phyloP scores from a whole-genome alignment of 2,329 filamentous ascomycete genomes.

The Tolypocladium nubicola region DNA sequence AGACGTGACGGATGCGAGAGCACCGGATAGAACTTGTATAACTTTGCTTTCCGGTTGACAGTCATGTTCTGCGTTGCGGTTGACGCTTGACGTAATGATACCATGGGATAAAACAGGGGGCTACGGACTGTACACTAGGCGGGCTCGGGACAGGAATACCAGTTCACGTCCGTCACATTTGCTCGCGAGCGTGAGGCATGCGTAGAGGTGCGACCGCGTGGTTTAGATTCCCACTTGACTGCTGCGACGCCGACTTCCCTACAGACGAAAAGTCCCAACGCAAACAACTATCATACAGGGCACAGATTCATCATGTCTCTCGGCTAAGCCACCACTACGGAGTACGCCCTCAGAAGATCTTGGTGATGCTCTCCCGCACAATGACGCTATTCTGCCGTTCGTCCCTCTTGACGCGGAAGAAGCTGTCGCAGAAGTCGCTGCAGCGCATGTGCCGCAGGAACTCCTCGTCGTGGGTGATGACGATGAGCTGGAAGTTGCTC shows the following conservation, averaged over 20 bases:
- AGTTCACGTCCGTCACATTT: not conserved
- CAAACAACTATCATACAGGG: not conserved
- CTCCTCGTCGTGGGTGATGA: slow-evolving; percentile 98
- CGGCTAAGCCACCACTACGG: too few species aligned
- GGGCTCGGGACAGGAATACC: not conserved
- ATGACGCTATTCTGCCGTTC: slow-evolving; percentile 83
- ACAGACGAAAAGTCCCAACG: not conserved
- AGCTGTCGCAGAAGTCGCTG: slow-evolving; percentile 84
- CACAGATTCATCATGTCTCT: not conserved
- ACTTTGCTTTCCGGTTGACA: not conserved
- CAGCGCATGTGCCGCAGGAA: slow-evolving; percentile 91
- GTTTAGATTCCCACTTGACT: not conserved
- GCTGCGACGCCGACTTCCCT: not conserved
- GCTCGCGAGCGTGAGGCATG: not conserved
- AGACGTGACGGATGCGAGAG: not conserved
- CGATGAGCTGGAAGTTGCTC: slow-evolving; percentile 93
- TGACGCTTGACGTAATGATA: not conserved
- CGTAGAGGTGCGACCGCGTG: not conserved
- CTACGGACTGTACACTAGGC: not conserved
- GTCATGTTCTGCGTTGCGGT: not conserved
- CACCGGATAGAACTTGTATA: not conserved
- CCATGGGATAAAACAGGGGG: not conserved
- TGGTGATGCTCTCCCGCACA: slow-evolving; percentile 52
- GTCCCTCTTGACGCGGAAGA: slow-evolving; percentile 78
- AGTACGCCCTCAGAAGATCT: slow-evolving; percentile 22